phyloP scores from a whole-genome alignment of 129 eudicot genomes.

The Escallonia rubra region DNA sequence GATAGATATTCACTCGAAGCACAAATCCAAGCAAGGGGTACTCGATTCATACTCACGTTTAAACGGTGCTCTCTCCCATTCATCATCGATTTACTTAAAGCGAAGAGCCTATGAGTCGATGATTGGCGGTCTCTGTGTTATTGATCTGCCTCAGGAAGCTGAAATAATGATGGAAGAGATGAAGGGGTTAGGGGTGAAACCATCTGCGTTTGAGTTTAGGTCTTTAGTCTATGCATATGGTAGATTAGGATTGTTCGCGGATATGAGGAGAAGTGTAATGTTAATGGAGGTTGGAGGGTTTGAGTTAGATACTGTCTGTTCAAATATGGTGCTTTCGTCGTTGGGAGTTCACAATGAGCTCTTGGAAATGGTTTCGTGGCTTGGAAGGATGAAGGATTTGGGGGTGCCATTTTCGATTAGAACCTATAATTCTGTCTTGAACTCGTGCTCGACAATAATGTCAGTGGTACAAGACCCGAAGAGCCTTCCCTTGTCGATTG shows the following conservation, averaged over 20 bases:
- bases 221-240: conserved; percentile 73
- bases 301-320: conserved; percentile 51
- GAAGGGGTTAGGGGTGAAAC: conserved; percentile 46
- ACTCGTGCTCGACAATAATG: conserved; percentile 58
- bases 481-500: conserved; percentile 43
- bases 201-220: conserved; percentile 49
- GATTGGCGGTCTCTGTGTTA: conserved; percentile 47
- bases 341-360: conserved; percentile 54
- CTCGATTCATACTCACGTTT: conserved; percentile 33
- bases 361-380: conserved; percentile 55
- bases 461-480: conserved; percentile 43
- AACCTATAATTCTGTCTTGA: conserved; percentile 73
- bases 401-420: conserved; percentile 45
- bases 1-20: conserved; percentile 49
- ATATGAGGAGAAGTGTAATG: conserved; percentile 52
- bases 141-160: conserved; percentile 57
- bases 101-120: conserved; percentile 50
- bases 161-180: conserved; percentile 54
- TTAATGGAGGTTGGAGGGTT: conserved; percentile 60
- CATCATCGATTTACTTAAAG: conserved; percentile 45
- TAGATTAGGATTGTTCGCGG: conserved; percentile 58
- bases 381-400: conserved; percentile 47
- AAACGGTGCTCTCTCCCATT: conserved; percentile 29
- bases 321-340: conserved; percentile 81
- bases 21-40: conserved; percentile 43